Conservation (phyloP, 192 early-diverging fungal genomes). For the Coemansia sp. region DNA sequence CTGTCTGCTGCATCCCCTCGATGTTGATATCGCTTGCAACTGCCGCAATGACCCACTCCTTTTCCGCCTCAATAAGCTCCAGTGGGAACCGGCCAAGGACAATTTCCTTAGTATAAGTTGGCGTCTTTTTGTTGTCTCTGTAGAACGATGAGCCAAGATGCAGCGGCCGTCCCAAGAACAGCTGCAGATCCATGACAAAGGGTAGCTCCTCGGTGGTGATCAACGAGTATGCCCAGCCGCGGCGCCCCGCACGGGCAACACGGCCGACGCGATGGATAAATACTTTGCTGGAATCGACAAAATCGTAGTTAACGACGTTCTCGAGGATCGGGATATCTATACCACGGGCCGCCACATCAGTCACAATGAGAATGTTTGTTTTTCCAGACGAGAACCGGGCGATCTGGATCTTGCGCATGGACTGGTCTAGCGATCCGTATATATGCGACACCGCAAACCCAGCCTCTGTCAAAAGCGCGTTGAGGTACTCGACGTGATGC, state of each 20-base stretch:
- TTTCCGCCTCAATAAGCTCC: constrained; percentile 67
- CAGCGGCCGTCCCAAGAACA: constrained; percentile 83
- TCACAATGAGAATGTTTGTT: constrained; percentile 86
- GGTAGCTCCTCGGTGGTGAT: constrained; percentile 89
- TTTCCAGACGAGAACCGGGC: constrained; percentile 78
- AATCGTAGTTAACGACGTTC: constrained; percentile 98
- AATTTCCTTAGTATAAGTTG: constrained; percentile 78
- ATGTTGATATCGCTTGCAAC: constrained; percentile 66
- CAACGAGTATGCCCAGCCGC: constrained; percentile 91
- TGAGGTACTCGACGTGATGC: constrained; percentile 97
- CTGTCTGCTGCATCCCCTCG: constrained; percentile 64
- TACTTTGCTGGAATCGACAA: constrained; percentile 88
- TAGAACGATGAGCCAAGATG: constrained; percentile 56
- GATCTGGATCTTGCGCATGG: constrained; percentile 86
- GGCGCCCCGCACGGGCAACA: constrained; percentile 91
- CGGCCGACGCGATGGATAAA: constrained; percentile 98
- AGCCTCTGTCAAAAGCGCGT: constrained; percentile 67
- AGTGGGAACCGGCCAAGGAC: constrained; percentile 78
- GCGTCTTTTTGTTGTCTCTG: constrained; percentile 25
- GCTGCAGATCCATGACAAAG: constrained; percentile 89
- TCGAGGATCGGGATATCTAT: constrained; percentile 97
- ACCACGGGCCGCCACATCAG: constrained; percentile 98
- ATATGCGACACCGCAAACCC: constrained; percentile 86
- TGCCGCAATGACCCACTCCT: constrained; percentile 72
- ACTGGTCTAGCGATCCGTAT: constrained; percentile 94